Evolutionary conservation across 164 flowering plant genomes (phyloP).

Genomic region (Vitis amurensis): DNA sequence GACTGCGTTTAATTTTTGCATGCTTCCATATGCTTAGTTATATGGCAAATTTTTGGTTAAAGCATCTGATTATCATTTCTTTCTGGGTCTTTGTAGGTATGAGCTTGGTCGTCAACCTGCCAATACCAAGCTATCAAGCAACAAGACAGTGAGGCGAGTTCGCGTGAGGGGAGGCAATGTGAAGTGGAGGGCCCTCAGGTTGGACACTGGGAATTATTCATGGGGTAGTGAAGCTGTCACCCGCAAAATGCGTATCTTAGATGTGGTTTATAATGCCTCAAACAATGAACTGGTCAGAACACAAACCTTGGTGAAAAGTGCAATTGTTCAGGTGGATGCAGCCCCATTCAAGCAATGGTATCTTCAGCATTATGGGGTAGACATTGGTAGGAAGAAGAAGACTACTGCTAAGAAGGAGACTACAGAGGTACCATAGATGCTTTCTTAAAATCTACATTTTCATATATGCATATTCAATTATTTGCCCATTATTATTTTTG

Average conservation of each 20-base stretch:
- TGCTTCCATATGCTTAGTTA: no score
- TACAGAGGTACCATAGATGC: neutral
- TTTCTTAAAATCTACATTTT: no score
- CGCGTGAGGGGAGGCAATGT: slow-evolving; percentile 33
- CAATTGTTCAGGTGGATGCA: slow-evolving; percentile 40
- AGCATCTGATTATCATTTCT: no score
- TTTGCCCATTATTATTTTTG: no score
- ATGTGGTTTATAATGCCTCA: slow-evolving; percentile 36
- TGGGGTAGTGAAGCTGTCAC: slow-evolving; percentile 35
- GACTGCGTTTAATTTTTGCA: no score
- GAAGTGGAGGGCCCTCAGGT: slow-evolving; percentile 31
- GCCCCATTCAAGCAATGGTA: slow-evolving; percentile 41
- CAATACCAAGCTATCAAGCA: slow-evolving; percentile 27
- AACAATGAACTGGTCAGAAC: slow-evolving; percentile 39
- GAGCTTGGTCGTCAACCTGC: slow-evolving; percentile 32
- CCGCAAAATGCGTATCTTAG: slow-evolving; percentile 27
- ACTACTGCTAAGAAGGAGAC: slow-evolving; percentile 23
- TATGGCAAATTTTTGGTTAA: no score
- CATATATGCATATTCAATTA: no score
- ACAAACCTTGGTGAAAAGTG: slow-evolving; percentile 31
- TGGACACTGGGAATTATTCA: slow-evolving; percentile 29
- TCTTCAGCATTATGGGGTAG: slow-evolving; percentile 36
- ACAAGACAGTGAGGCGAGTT: slow-evolving; percentile 28
- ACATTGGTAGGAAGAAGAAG: slow-evolving; percentile 37
- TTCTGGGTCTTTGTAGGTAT: slow-evolving; percentile 10